Evolutionary conservation across 2,329 filamentous ascomycete species (phyloP), one percentile per base, ranked within the genome.

Genomic region (Canariomyces notabilis): DNA sequence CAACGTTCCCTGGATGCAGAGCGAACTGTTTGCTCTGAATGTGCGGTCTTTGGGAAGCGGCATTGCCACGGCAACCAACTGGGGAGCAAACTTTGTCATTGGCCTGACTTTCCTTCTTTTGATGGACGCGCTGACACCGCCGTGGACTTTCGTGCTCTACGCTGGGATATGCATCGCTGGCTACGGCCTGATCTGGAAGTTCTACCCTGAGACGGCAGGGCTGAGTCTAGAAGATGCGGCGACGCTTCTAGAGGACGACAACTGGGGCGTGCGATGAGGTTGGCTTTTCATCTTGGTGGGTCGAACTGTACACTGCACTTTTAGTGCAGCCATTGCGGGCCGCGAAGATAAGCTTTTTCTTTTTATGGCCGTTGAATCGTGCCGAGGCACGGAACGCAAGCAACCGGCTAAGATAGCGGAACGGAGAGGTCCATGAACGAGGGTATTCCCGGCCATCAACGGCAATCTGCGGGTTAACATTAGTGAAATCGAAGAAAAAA

Each of bases 1-100:
- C 7, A 94, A 89, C 58, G 89, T 97, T 2, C 90, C 91, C 0
- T 97, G 91, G 91, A 91, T 95, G 75, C 90, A 95, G 68, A 88
- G 84, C 57, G 91, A 97, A 68, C 77, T 95, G 23, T 96, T 96
- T 61, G 86, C 89, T 1, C 72, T 90, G 38, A 75, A 76, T 22
- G 85, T 89, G 37, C 80, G 87, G 39, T 82, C 83, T 4, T 66
- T 88, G 1, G 87, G 87, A 21, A 87, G 83, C 48, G 82, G 82
- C 0, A 64, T 88, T 5, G 78, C 85, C 2, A 91, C 90, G 6
- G 84, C 83, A 5, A 94, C 87, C 6, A 96, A 80, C 60, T 97
- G 91, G 91, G 78, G 76, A 4, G 82, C 85, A 19, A 97, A 97
- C 63, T 93, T 94, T 49, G 64, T 93, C 15, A 76, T 96, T 1